phyloP scores from a whole-genome alignment of 768 basidiomycete genomes.

The Dendrothele bispora region DNA sequence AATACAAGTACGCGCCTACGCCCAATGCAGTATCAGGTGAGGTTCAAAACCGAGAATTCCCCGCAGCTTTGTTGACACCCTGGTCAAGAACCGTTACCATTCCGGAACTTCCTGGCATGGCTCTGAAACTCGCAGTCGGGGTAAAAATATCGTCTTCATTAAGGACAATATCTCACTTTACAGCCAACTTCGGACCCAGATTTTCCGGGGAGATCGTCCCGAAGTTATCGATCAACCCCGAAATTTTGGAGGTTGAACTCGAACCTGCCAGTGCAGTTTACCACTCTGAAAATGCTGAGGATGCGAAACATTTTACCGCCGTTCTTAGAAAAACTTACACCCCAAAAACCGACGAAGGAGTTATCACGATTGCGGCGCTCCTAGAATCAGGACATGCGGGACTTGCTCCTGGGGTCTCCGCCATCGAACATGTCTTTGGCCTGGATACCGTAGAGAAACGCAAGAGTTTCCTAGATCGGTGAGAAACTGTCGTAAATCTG shows the following conservation, averaged over 20 bases:
- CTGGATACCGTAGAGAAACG: slow-evolving; percentile 49
- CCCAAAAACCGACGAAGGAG: slow-evolving; percentile 37
- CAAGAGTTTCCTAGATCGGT: slow-evolving; percentile 47
- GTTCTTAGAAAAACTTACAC: slow-evolving; percentile 46
- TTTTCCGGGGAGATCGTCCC: slow-evolving; percentile 53
- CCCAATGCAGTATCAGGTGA: slow-evolving; percentile 57
- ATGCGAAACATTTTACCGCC: slow-evolving; percentile 53
- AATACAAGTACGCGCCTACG: slow-evolving; percentile 40
- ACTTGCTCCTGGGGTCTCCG: slow-evolving; percentile 40
- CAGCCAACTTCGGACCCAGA: slow-evolving; percentile 55
- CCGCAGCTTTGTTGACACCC: neutral
- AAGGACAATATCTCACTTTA: slow-evolving; percentile 60
- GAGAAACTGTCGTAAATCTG: slow-evolving; percentile 6
- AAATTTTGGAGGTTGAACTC: slow-evolving; percentile 42
- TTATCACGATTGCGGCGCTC: slow-evolving; percentile 52
- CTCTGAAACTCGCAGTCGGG: slow-evolving; percentile 53
- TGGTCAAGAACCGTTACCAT: slow-evolving; percentile 41
- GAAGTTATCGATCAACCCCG: slow-evolving; percentile 41
- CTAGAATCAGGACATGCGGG: slow-evolving; percentile 51
- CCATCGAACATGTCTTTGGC: slow-evolving; percentile 44
- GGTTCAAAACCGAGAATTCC: slow-evolving; percentile 5
- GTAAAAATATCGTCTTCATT: slow-evolving; percentile 59
- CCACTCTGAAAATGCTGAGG: slow-evolving; percentile 38
- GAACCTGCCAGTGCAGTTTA: slow-evolving; percentile 53
- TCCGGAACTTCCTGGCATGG: slow-evolving; percentile 42